These are phyloP conservation scores for Cetraspora pellucida DNA, from an alignment of 192 early-diverging fungal genomes.

Conservation along the genomic window DNA sequence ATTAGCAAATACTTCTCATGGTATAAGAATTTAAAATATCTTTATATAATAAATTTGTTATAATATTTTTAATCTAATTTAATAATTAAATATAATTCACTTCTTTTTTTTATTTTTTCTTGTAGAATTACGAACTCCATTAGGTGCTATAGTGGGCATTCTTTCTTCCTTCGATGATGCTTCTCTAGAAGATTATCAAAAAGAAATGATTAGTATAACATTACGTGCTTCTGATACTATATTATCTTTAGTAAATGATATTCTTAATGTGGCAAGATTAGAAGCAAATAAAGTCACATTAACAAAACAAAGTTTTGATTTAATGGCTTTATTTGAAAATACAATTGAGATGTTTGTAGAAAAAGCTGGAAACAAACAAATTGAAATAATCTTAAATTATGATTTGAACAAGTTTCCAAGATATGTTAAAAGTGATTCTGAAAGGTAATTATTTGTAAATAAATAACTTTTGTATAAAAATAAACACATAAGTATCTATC, in stretches of 20 bases:
- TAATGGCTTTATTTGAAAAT: slow-evolving; percentile 47
- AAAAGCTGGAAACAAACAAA: slow-evolving; percentile 41
- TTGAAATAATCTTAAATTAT: slow-evolving; percentile 44
- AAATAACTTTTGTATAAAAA: background rate
- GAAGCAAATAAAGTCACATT: slow-evolving; percentile 48
- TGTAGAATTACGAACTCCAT: slow-evolving; percentile 37
- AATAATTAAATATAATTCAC: no score
- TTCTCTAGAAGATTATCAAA: slow-evolving; percentile 41
- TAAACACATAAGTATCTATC: background rate
- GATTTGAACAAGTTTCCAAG: slow-evolving; percentile 51
- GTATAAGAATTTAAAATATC: slow-evolving; percentile 19
- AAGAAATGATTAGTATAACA: slow-evolving; percentile 50
- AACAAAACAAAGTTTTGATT: slow-evolving; percentile 45
- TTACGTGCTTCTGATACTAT: slow-evolving; percentile 45
- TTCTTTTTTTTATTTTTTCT: background rate
- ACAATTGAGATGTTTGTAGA: slow-evolving; percentile 45
- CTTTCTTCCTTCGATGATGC: slow-evolving; percentile 47
- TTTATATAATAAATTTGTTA: background rate
- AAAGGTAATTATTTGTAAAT: slow-evolving; percentile 33
- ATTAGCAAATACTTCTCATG: slow-evolving; percentile 45
- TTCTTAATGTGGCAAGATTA: slow-evolving; percentile 45
- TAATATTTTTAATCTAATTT: no score
- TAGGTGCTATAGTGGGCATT: slow-evolving; percentile 48
- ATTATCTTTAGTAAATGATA: slow-evolving; percentile 44
- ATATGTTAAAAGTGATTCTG: slow-evolving; percentile 31